Base-by-base conservation (phyloP, 495 filamentous ascomycete species). In the Lasiosphaeria miniovina region DNA sequence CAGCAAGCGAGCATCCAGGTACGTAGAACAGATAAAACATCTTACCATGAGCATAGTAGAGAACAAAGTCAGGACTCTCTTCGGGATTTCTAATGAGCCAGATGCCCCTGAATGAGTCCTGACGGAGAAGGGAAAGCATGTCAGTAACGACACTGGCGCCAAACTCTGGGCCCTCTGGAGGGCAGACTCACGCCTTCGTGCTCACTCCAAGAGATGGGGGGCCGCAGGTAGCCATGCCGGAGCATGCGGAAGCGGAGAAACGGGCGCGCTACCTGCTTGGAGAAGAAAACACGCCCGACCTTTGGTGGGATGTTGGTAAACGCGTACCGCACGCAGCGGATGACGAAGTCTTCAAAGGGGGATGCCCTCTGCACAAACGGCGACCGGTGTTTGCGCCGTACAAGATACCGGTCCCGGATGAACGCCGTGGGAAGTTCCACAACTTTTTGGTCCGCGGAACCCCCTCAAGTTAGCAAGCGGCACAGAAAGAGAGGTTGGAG, bases 41-140 rank as follows among this genome's bases (percentile, higher is more conserved):
- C 77, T 61, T 72, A 84, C 88, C 89, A 70, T 93, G 89, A 48
- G 80, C 81, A 63, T 91, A 91, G 65, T 88, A 90, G 8, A 91
- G 67, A 8, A 89, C 81, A 50, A 92, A 66, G 70, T 91, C 89
- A 0, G 88, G 86, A 49, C 77, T 72, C 45, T 74, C 58, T 38
- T 67, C 63, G 36, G 79, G 70, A 60, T 89, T 75, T 14, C 74
- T 63, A 31, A 78, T 77, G 36, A 89, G 74, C 85, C 84, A 90
- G 5, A 90, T 61, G 11, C 88, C 89, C 50, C 74, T 77, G 48
- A 86, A 76, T 6, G 17, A 40, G n/a, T 45, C 49, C 68, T 70
- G 17, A n/a, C 8, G 4, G 11, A 31, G 12, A 10, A 24, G 24
- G 24, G 24, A 24, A 24, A 24, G 2, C 24, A 31, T n/a, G 51